A percentile compares a stretch with the other conserved stretches of the same genome.
phyloP scores from a whole-genome alignment of 2,329 filamentous ascomycete genomes.

The Arthrobotrys entomopaga region DNA sequence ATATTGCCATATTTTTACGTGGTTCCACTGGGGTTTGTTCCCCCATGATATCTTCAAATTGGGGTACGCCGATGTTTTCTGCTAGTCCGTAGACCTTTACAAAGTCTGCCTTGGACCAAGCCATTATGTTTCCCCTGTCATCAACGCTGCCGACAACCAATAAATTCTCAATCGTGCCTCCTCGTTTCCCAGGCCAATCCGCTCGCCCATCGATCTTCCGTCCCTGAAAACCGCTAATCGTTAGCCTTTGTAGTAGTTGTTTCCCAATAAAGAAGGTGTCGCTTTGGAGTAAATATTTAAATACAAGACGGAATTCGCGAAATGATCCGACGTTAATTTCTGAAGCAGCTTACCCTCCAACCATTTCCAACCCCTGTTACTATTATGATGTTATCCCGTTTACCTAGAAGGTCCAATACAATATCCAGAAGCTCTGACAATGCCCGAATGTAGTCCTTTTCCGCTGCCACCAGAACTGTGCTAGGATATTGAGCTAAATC shows the following conservation, averaged over 20 bases:
- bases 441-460: background rate
- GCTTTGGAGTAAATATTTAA: no score
- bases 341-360: background rate
- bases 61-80: background rate
- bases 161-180: conserved; percentile 1
- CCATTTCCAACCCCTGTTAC: conserved; percentile 16
- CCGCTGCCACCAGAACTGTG: background rate
- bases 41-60: background rate
- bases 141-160: conserved; percentile 18
- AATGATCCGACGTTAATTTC: no score
- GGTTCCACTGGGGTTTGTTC: background rate
- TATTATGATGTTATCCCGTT: conserved; percentile 16
- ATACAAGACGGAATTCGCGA: no score
- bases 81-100: conserved; percentile 11
- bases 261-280: no score
- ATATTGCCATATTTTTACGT: no score
- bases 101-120: conserved; percentile 6
- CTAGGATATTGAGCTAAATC: background rate
- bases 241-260: no score
- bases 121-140: background rate
- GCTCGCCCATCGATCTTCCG: background rate
- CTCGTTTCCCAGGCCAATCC: conserved; percentile 20
- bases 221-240: background rate
- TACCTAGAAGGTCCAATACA: background rate
- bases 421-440: conserved; percentile 7